phyloP scores from a whole-genome alignment of 129 eudicot species.

The Flaveria sonorensis region DNA sequence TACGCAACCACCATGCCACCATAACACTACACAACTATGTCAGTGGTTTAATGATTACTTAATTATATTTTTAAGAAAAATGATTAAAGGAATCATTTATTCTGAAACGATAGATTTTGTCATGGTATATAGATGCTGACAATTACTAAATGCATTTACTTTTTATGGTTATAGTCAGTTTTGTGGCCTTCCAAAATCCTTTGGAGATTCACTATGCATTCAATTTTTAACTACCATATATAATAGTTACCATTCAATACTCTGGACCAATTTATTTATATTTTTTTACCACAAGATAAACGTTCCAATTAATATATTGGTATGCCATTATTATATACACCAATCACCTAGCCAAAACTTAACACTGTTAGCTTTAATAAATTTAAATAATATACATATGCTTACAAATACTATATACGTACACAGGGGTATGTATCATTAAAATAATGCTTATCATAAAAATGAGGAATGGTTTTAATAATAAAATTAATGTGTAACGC shows the following conservation, averaged over 20 bases:
- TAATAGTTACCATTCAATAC: constrained; percentile 33
- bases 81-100: not conserved
- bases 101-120: not conserved
- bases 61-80: not conserved
- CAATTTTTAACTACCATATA: constrained; percentile 31
- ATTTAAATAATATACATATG: not conserved
- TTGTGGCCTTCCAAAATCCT: constrained; percentile 24
- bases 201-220: constrained; percentile 31
- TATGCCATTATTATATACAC: constrained; percentile 31
- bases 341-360: constrained; percentile 21
- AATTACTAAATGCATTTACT: constrained; percentile 22
- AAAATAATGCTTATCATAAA: too few relatives aligned
- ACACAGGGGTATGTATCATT: too few relatives aligned
- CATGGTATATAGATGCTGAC: not conserved
- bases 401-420: too few relatives aligned
- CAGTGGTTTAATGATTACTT: not conserved
- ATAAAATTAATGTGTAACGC: too few relatives aligned
- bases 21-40: too few relatives aligned
- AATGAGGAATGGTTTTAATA: too few relatives aligned
- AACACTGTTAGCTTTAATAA: not conserved
- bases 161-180: constrained; percentile 17
- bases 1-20: too few relatives aligned
- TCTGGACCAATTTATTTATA: constrained; percentile 29
- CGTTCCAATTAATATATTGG: constrained; percentile 26
- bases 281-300: constrained; percentile 15